Evolutionary conservation across 1,284 basidiomycete genomes (phyloP), one percentile per base, ranked within the genome.

Genomic region (Ceratobasidium sp.): DNA sequence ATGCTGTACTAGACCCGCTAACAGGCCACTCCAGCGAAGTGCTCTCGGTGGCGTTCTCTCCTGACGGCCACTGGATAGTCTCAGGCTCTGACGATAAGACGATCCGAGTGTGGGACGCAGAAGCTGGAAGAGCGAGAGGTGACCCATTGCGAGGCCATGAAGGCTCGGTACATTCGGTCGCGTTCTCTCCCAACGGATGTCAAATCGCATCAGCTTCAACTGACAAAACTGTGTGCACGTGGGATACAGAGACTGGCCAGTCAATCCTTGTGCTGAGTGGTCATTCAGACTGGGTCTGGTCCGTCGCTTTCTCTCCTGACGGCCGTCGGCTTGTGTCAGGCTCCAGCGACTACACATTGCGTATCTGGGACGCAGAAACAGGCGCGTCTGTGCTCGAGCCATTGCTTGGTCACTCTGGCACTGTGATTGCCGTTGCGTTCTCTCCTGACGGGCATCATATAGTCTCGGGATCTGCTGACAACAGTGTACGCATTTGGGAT

Each of bases 71-170:
- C 15, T 40, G 33, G 20, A 20, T 80, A 15, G 78, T 49, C 33
- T 77, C 78, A 1, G 78, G 78, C 18, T 79, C 79, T 20, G 1
- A 55, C n/a, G 79, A 79, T 33, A 15, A 44, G 28, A 72, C 73
- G 9, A 42, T 80, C 18, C 78, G 60, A 1, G 9, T 80, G 7
- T 79, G 76, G 79, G 68, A 77, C 56, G 51, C 61, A 18, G 10
- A 69, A 12, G 67, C 51, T 44, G 64, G 78, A 0, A 42, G 33
- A 15, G 51, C 23, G n/a, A 28, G 40, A 3, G 23, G 9, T 12
- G 58, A 44, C 4, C 67, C 77, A 5, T 15, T 72, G n/a, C 33
- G 55, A 20, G 70, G 77, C 1, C 69, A 78, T 39, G 64, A 69
- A 26, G 28, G 58, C 40, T 6, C 0, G 2, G 53, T 80, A 13